phyloP scores from a whole-genome alignment of 2,329 filamentous ascomycete genomes.

The Cladosporium sp. region DNA sequence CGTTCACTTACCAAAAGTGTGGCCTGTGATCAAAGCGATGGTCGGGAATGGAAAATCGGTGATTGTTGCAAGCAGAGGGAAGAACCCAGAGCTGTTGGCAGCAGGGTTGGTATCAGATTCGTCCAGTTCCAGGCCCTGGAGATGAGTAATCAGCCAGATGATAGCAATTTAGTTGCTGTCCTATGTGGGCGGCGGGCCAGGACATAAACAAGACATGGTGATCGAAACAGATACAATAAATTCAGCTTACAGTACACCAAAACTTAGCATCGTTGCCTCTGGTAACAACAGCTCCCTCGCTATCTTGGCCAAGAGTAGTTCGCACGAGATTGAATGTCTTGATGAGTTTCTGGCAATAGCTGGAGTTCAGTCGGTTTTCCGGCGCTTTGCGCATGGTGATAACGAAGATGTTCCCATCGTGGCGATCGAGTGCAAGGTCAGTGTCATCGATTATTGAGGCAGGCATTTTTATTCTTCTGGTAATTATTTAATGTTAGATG shows the following conservation, averaged over 20 bases:
- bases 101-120: conserved; percentile 37
- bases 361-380: conserved; percentile 55
- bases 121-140: conserved; percentile 38
- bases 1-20: conserved; percentile 43
- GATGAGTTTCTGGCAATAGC: conserved; percentile 56
- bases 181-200: too few relatives aligned
- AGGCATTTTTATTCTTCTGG: background rate
- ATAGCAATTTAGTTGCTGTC: background rate
- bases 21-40: conserved; percentile 49
- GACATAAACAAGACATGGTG: too few relatives aligned
- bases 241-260: conserved; percentile 47
- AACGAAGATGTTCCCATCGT: conserved; percentile 51
- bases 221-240: too few relatives aligned
- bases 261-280: conserved; percentile 53
- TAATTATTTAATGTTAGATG: background rate
- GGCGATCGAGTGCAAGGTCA: conserved; percentile 48
- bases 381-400: conserved; percentile 57
- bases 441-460: conserved; percentile 38
- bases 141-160: background rate
- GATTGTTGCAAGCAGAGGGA: conserved; percentile 38
- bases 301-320: conserved; percentile 46
- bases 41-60: conserved; percentile 45
- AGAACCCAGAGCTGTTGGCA: conserved; percentile 40
- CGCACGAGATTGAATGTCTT: conserved; percentile 51
- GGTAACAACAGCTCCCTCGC: conserved; percentile 56